phyloP scores from a whole-genome alignment of 1,284 basidiomycete genomes.

The Ustilago shanxiensis region DNA sequence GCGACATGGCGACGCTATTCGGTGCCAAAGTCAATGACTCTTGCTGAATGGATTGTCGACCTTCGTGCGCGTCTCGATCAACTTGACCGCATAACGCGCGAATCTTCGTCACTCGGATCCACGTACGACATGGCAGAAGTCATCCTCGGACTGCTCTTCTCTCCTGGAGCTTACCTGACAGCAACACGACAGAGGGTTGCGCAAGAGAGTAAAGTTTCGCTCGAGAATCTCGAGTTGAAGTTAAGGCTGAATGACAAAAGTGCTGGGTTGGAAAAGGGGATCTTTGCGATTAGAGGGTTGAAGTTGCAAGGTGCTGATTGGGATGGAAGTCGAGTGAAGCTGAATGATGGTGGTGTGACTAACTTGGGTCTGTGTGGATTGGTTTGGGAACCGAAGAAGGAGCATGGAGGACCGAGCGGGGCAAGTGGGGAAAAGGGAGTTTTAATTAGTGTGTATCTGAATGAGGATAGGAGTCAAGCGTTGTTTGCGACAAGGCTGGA shows the following conservation, averaged over 20 bases:
- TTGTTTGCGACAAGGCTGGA: constrained; percentile 86
- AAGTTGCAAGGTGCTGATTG: constrained; percentile 65
- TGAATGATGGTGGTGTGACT: constrained; percentile 57
- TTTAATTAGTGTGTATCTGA: constrained; percentile 90
- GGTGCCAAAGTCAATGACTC: constrained; percentile 54
- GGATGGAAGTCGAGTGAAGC: constrained; percentile 34
- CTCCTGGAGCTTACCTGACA: constrained; percentile 66
- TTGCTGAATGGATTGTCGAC: constrained; percentile 65
- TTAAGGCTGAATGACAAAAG: constrained; percentile 42
- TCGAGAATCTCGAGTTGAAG: constrained; percentile 62
- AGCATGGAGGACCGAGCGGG: background rate
- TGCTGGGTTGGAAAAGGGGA: constrained; percentile 70
- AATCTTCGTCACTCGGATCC: constrained; percentile 21
- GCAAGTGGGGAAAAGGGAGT: constrained; percentile 7
- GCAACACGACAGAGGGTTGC: constrained; percentile 67
- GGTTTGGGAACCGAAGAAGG: constrained; percentile 44
- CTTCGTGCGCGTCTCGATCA: constrained; percentile 58
- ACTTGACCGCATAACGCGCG: constrained; percentile 36
- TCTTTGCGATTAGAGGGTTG: constrained; percentile 54
- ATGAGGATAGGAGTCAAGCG: constrained; percentile 87
- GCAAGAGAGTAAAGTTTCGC: constrained; percentile 47
- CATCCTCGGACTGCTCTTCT: constrained; percentile 61
- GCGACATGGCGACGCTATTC: constrained; percentile 57
- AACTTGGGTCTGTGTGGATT: constrained; percentile 55
- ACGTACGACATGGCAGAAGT: constrained; percentile 57